Evolutionary conservation across 192 early-diverging fungal species (phyloP).

Genomic region (Podila epigama): DNA sequence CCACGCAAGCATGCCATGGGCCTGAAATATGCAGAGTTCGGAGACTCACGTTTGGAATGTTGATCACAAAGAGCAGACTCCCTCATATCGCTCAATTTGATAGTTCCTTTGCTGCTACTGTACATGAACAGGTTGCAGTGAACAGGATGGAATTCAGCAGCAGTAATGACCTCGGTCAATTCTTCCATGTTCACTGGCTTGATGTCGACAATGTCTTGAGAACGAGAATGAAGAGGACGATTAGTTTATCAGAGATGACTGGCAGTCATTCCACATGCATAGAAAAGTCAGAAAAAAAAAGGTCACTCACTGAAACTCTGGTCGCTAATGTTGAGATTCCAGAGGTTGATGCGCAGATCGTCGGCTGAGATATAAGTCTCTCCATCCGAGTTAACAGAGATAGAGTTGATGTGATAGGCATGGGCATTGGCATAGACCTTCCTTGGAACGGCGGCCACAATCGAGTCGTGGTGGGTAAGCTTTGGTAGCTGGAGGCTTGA

Average conservation of each 20-base stretch:
- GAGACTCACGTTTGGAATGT: conserved; percentile 82
- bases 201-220: conserved; percentile 96
- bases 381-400: conserved; percentile 97
- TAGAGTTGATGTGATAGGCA: conserved; percentile 99
- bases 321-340: conserved; percentile 97
- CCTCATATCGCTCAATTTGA: conserved; percentile 98
- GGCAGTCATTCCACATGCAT: not conserved
- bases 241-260: not conserved
- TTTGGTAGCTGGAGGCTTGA: conserved; percentile 78
- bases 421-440: conserved; percentile 96
- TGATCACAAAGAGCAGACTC: conserved; percentile 93
- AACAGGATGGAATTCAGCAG: conserved; percentile 95
- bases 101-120: conserved; percentile 97
- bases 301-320: conserved; percentile 88
- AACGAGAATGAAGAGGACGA: not conserved
- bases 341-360: conserved; percentile 97
- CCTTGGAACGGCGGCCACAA: conserved; percentile 94
- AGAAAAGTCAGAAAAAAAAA: not conserved
- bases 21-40: not conserved
- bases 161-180: conserved; percentile 98
- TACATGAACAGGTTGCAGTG: conserved; percentile 99
- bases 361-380: conserved; percentile 98
- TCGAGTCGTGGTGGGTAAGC: conserved; percentile 93
- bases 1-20: not conserved
- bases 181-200: conserved; percentile 99